Conservation (phyloP, 352 stramenopile genomes). For the Peronospora destructor region DNA sequence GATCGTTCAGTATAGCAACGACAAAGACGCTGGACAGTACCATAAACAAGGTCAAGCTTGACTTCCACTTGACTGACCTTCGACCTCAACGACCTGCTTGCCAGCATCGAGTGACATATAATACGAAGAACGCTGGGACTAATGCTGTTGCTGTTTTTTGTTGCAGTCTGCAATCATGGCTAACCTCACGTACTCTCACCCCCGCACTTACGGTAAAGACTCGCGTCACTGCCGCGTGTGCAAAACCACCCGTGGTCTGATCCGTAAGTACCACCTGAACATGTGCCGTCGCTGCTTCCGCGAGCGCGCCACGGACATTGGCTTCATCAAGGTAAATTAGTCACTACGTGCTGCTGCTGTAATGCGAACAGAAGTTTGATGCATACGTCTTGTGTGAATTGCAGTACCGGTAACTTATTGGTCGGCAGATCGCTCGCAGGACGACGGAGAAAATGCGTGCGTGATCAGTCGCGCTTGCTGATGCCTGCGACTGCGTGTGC, state of each 20-base stretch:
- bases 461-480: constrained; percentile 26
- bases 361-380: background rate
- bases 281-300: constrained; percentile 96
- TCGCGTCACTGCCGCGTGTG: constrained; percentile 88
- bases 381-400: constrained; percentile 9
- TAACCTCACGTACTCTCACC: constrained; percentile 86
- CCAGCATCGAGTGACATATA: background rate
- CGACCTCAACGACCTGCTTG: constrained; percentile 1
- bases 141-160: constrained; percentile 12
- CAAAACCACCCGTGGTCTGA: constrained; percentile 88
- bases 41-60: too few species aligned
- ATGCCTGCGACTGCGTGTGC: constrained; percentile 29
- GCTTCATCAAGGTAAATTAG: constrained; percentile 88
- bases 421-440: constrained; percentile 33
- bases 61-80: background rate
- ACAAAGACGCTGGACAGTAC: constrained; percentile 1
- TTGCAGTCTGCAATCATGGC: constrained; percentile 72
- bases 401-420: constrained; percentile 72
- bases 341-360: background rate
- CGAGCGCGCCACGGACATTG: constrained; percentile 91
- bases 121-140: background rate
- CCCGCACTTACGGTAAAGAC: constrained; percentile 86
- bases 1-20: background rate
- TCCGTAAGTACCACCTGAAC: constrained; percentile 94
- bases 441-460: constrained; percentile 23